Base-by-base conservation (phyloP, 441 rosid species). In the Adansonia grandidieri region DNA sequence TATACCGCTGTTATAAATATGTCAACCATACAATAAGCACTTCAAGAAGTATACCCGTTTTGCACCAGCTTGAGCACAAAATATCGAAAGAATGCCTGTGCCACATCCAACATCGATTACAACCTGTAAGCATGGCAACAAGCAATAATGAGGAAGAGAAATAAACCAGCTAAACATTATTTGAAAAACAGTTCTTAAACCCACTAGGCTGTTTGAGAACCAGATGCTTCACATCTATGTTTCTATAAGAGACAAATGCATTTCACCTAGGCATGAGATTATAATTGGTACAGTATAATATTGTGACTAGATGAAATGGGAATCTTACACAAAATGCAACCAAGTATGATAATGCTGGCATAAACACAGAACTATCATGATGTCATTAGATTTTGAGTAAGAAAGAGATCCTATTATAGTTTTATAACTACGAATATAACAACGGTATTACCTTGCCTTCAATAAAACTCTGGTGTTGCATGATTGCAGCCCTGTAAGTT, bases 31-130 rank as follows among this genome's bases (percentile, higher is more conserved):
- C 24, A 17, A 67, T 4, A 17, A 10, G 11, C 50, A 60, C 20
- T 62, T 76, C 15, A 61, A 48, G 13, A 63, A 20, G 72, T 22
- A 74, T 20, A 96, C 99, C 87, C 98, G 88, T 81, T 90, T 93
- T 5, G 99, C 99, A 73, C 99, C 99, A 76, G 98, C 99, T 85
- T 93, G 96, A 72, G 97, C 97, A 89, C 99, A 96, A 85, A 96
- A 96, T 86, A 96, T 91, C 40, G 99, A 91, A 79, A 96, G 98
- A 82, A 96, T 94, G 80, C 98, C 98, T 15, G 99, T 96, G 71
- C 99, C 99, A 78, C 99, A 96, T 76, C 99, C 99, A 89, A 96
- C 99, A 82, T 96, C 98, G 71, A 96, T 87, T 70, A 96, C 99
- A 82, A 96, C 98, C 99, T 96, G 86, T 45, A 74, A 9, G 78